These are phyloP conservation scores for Scheffersomyces coipomensis DNA, from an alignment of 805 yeast species.

Conservation along the genomic window DNA sequence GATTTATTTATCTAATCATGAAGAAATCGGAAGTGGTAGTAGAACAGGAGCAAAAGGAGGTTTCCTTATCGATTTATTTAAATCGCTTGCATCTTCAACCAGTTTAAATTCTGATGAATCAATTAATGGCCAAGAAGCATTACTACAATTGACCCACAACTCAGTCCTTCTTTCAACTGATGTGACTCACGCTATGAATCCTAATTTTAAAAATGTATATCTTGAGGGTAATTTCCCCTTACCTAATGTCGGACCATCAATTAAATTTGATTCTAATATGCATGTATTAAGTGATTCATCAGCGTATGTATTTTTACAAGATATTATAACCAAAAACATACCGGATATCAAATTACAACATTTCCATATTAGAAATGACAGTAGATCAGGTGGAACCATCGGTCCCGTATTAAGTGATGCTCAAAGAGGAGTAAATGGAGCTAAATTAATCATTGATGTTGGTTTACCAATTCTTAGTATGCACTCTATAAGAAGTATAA, in stretches of 20 bases:
- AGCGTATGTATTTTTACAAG: conserved; percentile 23
- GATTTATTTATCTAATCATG: conserved; percentile 37
- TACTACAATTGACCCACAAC: conserved; percentile 17
- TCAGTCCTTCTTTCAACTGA: conserved; percentile 39
- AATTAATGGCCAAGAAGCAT: conserved; percentile 6
- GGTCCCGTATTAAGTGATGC: conserved; percentile 41
- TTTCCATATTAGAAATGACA: conserved; percentile 41
- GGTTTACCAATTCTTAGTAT: conserved; percentile 42
- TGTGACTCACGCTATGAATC: conserved; percentile 43
- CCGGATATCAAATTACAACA: conserved; percentile 28
- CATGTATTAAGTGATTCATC: conserved; percentile 37
- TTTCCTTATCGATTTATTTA: conserved; percentile 16
- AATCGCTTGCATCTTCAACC: conserved; percentile 1
- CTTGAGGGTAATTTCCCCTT: conserved; percentile 33
- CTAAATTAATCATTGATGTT: conserved; percentile 31
- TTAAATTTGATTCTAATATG: conserved; percentile 36
- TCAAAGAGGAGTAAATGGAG: conserved; percentile 18
- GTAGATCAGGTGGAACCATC: conserved; percentile 42
- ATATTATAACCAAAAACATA: conserved; percentile 16
- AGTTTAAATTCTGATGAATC: background rate
- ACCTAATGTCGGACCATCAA: conserved; percentile 37
- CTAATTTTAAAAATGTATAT: conserved; percentile 34
- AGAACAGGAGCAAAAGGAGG: conserved; percentile 41
- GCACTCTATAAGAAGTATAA: conserved; percentile 39
- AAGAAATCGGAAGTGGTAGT: conserved; percentile 40